These are phyloP conservation scores for Syzygium syzygioides DNA, from an alignment of 441 rosid genomes.

Conservation along the genomic window DNA sequence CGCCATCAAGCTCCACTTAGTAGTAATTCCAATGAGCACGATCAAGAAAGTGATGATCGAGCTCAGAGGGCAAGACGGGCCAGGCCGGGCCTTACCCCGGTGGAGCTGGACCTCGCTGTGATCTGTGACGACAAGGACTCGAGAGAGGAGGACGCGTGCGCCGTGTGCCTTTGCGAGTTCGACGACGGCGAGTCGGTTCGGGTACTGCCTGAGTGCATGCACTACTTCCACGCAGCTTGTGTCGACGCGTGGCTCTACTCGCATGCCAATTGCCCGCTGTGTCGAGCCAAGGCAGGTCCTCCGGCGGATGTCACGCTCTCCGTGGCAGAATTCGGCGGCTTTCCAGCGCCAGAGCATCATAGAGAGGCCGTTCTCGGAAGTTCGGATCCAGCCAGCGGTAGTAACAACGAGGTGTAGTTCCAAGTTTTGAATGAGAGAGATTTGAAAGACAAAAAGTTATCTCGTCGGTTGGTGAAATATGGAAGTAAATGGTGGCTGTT, in stretches of 20 bases:
- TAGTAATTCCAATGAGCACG: background rate
- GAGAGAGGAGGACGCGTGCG: conserved; percentile 27
- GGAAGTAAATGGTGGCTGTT: background rate
- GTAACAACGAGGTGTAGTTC: background rate
- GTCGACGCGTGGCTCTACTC: conserved; percentile 41
- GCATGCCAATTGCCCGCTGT: conserved; percentile 47
- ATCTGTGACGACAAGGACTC: conserved; percentile 8
- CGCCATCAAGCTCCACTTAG: background rate
- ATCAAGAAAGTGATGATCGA: background rate
- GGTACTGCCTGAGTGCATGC: conserved; percentile 37
- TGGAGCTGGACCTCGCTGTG: background rate
- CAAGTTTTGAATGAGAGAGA: background rate
- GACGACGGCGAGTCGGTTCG: conserved; percentile 34
- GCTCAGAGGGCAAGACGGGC: background rate
- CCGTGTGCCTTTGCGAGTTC: conserved; percentile 43
- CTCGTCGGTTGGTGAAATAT: background rate
- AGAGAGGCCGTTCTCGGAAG: background rate
- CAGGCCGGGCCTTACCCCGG: background rate
- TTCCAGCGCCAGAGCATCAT: background rate
- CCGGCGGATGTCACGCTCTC: background rate
- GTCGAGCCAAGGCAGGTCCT: conserved; percentile 26
- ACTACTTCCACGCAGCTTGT: conserved; percentile 38
- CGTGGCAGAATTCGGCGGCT: conserved; percentile 3
- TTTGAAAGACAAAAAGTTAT: background rate
- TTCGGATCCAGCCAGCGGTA: background rate